phyloP scores from a whole-genome alignment of 1,284 basidiomycete species.

The Leccinum pachyderme region DNA sequence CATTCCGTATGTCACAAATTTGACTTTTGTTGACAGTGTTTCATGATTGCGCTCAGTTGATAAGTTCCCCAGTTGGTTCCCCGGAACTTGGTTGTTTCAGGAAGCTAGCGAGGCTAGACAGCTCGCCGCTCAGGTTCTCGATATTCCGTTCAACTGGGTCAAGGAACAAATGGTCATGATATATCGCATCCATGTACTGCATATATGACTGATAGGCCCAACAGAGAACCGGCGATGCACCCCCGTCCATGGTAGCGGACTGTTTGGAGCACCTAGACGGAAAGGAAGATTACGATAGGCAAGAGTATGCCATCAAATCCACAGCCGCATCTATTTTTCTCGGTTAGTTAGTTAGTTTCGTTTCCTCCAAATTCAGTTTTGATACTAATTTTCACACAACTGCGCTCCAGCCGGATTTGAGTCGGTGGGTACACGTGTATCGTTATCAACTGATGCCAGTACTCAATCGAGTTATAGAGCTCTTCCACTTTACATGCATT shows the following conservation, averaged over 20 bases:
- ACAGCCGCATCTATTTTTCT: constrained; percentile 23
- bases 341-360: constrained; percentile 18
- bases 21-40: not conserved
- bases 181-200: not conserved
- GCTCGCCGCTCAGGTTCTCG: constrained; percentile 17
- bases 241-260: constrained; percentile 26
- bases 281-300: constrained; percentile 12
- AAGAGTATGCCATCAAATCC: constrained; percentile 26
- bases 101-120: constrained; percentile 18
- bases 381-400: not conserved
- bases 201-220: not conserved
- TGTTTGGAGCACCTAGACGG: constrained; percentile 17
- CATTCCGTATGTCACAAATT: constrained; percentile 20
- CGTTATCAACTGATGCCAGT: not conserved
- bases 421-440: constrained; percentile 16
- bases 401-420: constrained; percentile 26
- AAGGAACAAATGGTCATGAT: constrained; percentile 21
- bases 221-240: constrained; percentile 18
- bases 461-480: constrained; percentile 14
- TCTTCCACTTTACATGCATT: constrained; percentile 29
- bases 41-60: constrained; percentile 31
- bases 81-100: constrained; percentile 39
- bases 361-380: not conserved
- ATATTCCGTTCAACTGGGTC: constrained; percentile 25
- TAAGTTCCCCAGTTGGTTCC: constrained; percentile 43